phyloP scores from a whole-genome alignment of 495 filamentous ascomycete genomes.

The Tetracladium setigerum region DNA sequence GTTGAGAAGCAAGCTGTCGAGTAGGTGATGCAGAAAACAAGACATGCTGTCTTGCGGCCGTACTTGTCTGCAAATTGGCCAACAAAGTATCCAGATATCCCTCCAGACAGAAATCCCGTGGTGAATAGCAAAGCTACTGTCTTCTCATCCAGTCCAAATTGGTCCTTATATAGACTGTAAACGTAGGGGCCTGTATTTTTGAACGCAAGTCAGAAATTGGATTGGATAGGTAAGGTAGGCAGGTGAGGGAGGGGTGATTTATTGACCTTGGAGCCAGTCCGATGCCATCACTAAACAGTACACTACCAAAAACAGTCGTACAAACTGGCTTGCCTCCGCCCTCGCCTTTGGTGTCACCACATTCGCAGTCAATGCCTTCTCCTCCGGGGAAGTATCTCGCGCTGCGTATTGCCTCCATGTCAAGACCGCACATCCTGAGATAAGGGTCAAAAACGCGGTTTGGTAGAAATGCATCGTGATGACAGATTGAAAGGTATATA shows the following conservation, averaged over 20 bases:
- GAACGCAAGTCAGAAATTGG: not conserved
- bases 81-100: conserved; percentile 39
- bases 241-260: not conserved
- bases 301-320: conserved; percentile 31
- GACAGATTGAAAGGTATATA: not conserved
- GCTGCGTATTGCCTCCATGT: conserved; percentile 16
- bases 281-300: conserved; percentile 44
- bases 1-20: conserved; percentile 43
- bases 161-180: conserved; percentile 45
- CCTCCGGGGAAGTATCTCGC: conserved; percentile 3
- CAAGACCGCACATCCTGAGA: conserved; percentile 13
- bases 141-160: conserved; percentile 38
- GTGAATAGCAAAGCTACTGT: conserved; percentile 42
- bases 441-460: conserved; percentile 10
- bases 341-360: conserved; percentile 13
- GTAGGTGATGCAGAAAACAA: conserved; percentile 43
- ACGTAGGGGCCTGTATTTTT: conserved; percentile 37
- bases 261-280: conserved; percentile 46
- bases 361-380: conserved; percentile 6
- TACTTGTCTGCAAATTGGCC: conserved; percentile 43
- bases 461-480: conserved; percentile 20
- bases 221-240: too few relatives aligned
- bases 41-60: conserved; percentile 41
- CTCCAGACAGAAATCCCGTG: conserved; percentile 43
- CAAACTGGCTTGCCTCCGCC: conserved; percentile 27